These are phyloP conservation scores for Colletotrichum simmondsii DNA, from an alignment of 2,329 filamentous ascomycete genomes.

Conservation along the genomic window DNA sequence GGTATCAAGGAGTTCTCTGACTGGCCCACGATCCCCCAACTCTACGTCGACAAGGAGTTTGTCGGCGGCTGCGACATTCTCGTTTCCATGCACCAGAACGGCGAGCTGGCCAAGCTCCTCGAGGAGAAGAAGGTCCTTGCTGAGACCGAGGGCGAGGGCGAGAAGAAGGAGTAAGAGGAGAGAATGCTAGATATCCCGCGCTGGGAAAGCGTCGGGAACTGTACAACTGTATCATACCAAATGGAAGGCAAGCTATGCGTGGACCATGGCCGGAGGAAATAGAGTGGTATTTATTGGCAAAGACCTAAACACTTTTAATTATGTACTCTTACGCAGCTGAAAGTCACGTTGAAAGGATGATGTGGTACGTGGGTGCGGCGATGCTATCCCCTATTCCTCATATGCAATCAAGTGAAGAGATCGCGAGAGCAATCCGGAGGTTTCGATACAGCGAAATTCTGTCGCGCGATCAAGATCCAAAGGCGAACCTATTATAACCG, in stretches of 20 bases:
- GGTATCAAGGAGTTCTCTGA: conserved; percentile 99
- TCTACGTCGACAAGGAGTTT: conserved; percentile 96
- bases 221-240: conserved; percentile 34
- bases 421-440: no score
- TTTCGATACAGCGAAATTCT: background rate
- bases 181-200: background rate
- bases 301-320: background rate
- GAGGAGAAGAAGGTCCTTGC: conserved; percentile 90
- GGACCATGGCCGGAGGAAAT: conserved; percentile 8
- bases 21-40: conserved; percentile 98
- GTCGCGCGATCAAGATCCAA: background rate
- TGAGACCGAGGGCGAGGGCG: conserved; percentile 57
- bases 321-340: background rate
- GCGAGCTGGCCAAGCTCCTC: conserved; percentile 89
- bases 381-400: background rate
- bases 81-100: conserved; percentile 96
- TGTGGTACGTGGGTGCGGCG: background rate
- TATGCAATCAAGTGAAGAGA: background rate
- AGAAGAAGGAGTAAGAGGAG: conserved; percentile 45
- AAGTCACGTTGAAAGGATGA: background rate
- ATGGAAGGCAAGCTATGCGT: conserved; percentile 2
- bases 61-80: conserved; percentile 98
- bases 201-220: conserved; percentile 7
- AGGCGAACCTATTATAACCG: background rate
- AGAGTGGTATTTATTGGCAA: conserved; percentile 15